Conservation (phyloP, 805 yeast genomes). For the Lipomyces sp. region DNA sequence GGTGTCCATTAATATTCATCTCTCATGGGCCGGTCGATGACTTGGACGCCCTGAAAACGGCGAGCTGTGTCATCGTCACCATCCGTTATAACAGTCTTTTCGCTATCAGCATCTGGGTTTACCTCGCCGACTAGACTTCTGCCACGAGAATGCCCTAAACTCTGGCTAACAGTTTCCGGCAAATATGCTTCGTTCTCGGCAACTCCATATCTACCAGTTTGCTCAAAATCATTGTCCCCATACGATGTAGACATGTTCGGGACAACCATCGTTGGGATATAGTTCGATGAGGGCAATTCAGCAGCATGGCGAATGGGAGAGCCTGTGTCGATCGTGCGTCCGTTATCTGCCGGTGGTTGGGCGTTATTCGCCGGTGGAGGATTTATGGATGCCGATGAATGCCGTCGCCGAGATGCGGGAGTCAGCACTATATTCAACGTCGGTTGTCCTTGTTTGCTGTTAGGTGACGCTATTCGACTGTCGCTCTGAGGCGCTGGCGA, state of each 20-base stretch:
- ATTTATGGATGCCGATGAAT: not conserved
- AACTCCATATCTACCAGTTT: not conserved
- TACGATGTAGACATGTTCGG: not conserved
- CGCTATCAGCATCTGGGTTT: conserved; percentile 6
- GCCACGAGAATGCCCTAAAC: conserved; percentile 17
- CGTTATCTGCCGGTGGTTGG: not conserved
- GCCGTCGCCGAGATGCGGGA: not conserved
- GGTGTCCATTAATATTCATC: conserved; percentile 9
- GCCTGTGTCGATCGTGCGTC: not conserved
- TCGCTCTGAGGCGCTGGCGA: not conserved
- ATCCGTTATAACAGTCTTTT: not conserved
- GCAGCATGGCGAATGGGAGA: not conserved
- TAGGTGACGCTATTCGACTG: conserved; percentile 1
- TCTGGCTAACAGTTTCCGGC: not conserved
- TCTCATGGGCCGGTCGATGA: conserved; percentile 27
- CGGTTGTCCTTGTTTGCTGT: not conserved
- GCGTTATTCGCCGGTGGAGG: not conserved
- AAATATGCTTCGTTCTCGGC: conserved; percentile 10
- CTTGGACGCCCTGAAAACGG: conserved; percentile 23
- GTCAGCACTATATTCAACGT: conserved; percentile 1
- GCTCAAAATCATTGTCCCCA: not conserved
- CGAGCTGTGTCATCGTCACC: conserved; percentile 6
- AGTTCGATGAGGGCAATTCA: not conserved
- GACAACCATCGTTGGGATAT: conserved; percentile 3
- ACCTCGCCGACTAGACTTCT: conserved; percentile 24